Evolutionary conservation across 169 alveolate genomes (phyloP), one percentile per base, ranked within the genome.

Genomic region (Plasmodium reichenowi): DNA sequence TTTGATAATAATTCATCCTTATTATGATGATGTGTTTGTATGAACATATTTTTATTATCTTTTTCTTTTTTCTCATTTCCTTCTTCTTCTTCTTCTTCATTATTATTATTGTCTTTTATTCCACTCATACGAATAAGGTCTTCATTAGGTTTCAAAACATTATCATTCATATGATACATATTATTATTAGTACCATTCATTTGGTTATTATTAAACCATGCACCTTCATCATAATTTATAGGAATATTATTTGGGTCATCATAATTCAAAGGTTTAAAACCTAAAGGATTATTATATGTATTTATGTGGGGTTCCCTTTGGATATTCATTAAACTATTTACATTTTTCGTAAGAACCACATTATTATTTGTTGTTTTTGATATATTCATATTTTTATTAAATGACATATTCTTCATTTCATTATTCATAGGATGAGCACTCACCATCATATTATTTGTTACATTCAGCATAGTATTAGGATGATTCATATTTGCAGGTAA

Each of bases 341-440:
- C 74, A n/a, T 50, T 60, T 50, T 74, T 74, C 24, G 88, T 38
- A 45, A 60, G 54, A 24, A 15, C 17, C 24, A 50, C 73, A 59
- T 45, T 74, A 38, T 38, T 38, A 20, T 74, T 74, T 20, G 58
- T 24, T 9, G 45, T 17, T 8, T 50, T 74, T 32, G 74, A 38
- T n/a, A 54, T 9, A 12, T 17, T 66, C n/a, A 24, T 29, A 26
- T 10, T 66, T 32, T 66, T 38, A 32, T 32, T 66, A 32, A 32
- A 15, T 13, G 74, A 38, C 13, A 38, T 38, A 66, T 26, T 32
- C 12, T 66, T 66, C 54, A 32, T 38, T 29, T 66, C 74, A 66
- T 66, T 66, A 32, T 38, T 38, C 59, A 66, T 66, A n/a, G 3
- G 47, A 38, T 5, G 47, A 4, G 47, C 2, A 38, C 9, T 38